These are phyloP conservation scores for Aspergillus panamensis DNA, from an alignment of 495 filamentous ascomycete species.

Conservation along the genomic window DNA sequence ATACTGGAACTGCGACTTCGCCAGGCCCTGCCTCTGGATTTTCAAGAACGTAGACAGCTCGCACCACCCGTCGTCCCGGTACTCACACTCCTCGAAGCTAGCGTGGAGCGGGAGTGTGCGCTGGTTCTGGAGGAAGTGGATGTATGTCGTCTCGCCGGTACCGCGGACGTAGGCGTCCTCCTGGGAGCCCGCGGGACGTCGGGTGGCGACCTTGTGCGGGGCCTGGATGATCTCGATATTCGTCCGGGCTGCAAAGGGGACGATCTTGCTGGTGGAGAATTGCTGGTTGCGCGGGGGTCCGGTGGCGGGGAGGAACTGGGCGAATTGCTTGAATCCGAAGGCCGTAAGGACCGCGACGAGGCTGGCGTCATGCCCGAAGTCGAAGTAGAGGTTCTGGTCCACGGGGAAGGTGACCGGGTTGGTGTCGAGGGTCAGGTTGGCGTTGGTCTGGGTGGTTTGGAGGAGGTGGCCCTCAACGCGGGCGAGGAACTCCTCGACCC, in stretches of 20 bases:
- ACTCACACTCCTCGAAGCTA: slow-evolving; percentile 55
- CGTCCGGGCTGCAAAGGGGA: slow-evolving; percentile 57
- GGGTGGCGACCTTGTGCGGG: slow-evolving; percentile 46
- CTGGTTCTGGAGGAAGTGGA: slow-evolving; percentile 65
- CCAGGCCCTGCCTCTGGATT: slow-evolving; percentile 42
- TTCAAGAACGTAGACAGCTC: slow-evolving; percentile 55
- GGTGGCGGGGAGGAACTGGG: slow-evolving; percentile 39
- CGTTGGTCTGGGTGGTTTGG: slow-evolving; percentile 38
- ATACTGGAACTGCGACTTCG: slow-evolving; percentile 47
- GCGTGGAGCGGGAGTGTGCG: slow-evolving; percentile 56
- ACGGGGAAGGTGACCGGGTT: slow-evolving; percentile 45
- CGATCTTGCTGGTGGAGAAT: slow-evolving; percentile 54
- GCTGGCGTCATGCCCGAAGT: slow-evolving; percentile 34
- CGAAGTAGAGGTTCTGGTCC: slow-evolving; percentile 45
- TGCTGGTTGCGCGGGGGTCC: slow-evolving; percentile 44
- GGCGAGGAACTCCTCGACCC: slow-evolving; percentile 57
- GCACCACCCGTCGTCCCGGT: slow-evolving; percentile 63
- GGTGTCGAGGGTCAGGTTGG: slow-evolving; percentile 52
- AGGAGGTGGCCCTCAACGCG: slow-evolving; percentile 54
- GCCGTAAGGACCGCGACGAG: slow-evolving; percentile 42
- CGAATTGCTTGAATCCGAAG: slow-evolving; percentile 53
- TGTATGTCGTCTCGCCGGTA: slow-evolving; percentile 48
- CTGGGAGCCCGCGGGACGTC: slow-evolving; percentile 28
- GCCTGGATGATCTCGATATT: slow-evolving; percentile 63
- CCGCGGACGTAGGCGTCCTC: slow-evolving; percentile 14